phyloP scores from a whole-genome alignment of 2,329 filamentous ascomycete genomes.

The Colletotrichum plurivorum region DNA sequence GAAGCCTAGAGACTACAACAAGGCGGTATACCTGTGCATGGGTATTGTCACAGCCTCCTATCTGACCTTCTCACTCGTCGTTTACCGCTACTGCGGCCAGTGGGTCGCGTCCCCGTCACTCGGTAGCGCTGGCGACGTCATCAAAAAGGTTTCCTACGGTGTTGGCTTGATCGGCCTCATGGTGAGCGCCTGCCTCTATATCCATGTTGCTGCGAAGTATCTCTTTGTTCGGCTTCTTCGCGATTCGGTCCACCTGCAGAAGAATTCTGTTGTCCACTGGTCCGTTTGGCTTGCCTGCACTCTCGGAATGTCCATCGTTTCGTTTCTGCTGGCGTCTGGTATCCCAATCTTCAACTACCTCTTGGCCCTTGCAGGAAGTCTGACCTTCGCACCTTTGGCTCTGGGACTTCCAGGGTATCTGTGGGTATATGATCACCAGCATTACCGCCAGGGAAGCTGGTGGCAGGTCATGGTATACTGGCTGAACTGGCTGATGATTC shows the following conservation, averaged over 20 bases:
- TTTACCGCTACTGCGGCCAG: constrained; percentile 73
- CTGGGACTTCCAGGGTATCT: constrained; percentile 52
- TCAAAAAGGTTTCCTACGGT: constrained; percentile 75
- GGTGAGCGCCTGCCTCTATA: constrained; percentile 56
- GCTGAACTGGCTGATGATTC: constrained; percentile 53
- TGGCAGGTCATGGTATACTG: constrained; percentile 48
- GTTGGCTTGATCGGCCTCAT: constrained; percentile 69
- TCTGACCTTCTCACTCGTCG: constrained; percentile 70
- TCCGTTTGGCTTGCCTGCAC: constrained; percentile 53
- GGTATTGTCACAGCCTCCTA: constrained; percentile 69
- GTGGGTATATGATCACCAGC: constrained; percentile 53
- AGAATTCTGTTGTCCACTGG: constrained; percentile 53
- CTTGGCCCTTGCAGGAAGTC: constrained; percentile 48
- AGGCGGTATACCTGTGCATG: constrained; percentile 73
- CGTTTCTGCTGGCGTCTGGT: constrained; percentile 50
- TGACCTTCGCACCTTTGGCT: constrained; percentile 54
- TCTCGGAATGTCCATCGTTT: constrained; percentile 45
- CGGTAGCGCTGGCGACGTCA: constrained; percentile 69
- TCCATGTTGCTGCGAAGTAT: constrained; percentile 57
- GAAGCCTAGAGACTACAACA: constrained; percentile 70
- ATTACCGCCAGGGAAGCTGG: constrained; percentile 48
- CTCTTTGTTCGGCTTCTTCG: constrained; percentile 56
- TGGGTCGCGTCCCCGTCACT: constrained; percentile 75
- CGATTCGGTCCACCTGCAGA: constrained; percentile 52
- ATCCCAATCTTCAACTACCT: constrained; percentile 54